Evolutionary conservation across 345 rosid species (phyloP).

Genomic region (Gossypium ekmanianum): DNA sequence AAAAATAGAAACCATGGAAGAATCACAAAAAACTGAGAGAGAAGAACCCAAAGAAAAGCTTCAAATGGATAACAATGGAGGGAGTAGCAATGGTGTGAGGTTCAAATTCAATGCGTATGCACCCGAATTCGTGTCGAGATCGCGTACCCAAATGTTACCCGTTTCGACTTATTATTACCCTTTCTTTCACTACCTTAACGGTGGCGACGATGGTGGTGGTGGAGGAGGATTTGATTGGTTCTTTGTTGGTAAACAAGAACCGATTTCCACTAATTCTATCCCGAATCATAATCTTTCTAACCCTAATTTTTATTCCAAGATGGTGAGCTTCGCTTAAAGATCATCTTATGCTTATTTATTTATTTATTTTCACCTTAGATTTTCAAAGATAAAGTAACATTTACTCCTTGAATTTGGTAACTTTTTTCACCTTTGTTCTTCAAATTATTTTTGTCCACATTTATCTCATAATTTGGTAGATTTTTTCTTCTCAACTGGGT

Average conservation of each 20-base stretch:
- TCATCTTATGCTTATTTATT: neutral
- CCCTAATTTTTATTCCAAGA: neutral
- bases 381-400: too few relatives aligned
- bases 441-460: too few relatives aligned
- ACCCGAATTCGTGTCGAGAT: constrained; percentile 80
- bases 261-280: constrained; percentile 34
- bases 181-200: constrained; percentile 48
- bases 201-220: constrained; percentile 32
- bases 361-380: too few relatives aligned
- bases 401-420: too few relatives aligned
- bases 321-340: neutral
- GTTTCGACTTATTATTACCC: constrained; percentile 67
- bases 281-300: constrained; percentile 4
- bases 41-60: constrained; percentile 18
- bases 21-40: constrained; percentile 36
- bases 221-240: constrained; percentile 67
- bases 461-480: too few relatives aligned
- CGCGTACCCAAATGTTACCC: constrained; percentile 38
- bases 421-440: too few relatives aligned
- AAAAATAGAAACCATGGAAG: constrained; percentile 40
- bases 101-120: constrained; percentile 94
- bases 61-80: constrained; percentile 18
- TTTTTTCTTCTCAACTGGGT: too few relatives aligned
- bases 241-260: constrained; percentile 66
- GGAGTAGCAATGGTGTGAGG: constrained; percentile 24